Base-by-base conservation (phyloP, 2,329 filamentous ascomycete species). In the Hortaea werneckii region DNA sequence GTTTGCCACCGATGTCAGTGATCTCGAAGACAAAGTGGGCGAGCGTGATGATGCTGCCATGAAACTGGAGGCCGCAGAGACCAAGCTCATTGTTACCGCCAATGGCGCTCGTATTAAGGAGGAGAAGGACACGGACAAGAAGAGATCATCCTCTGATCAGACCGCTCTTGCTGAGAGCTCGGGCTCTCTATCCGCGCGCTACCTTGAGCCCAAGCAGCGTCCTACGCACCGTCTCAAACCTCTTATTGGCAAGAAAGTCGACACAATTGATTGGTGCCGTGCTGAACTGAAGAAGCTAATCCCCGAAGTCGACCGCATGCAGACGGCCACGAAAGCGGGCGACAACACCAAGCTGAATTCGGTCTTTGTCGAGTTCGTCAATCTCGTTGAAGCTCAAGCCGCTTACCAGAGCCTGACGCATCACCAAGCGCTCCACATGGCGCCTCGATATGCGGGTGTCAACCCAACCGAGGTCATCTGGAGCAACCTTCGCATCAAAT, bases 181-280 rank as follows among this genome's bases (percentile, higher is more conserved):
- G 46, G 83, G 83, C 52, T 76, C 76, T 47, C 70, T 87, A 34
- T 85, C 86, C 9, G 79, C 81, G 10, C 82, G 81, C 53, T 94
- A 85, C 81, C 70, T 95, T 35, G 74, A 80, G 11, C 69, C 73
- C 7, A 83, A 86, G 65, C 76, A 87, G 56, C 78, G 88, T 38
- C 88, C 88, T 1, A 81, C 83, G 1, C 88, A 95, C 61, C 79
- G 79, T 30, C 69, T 82, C 45, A 85, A 83, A 62, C 72, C 83
- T 40, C 73, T 85, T 40, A 77, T 89, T 54, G 85, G 88, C 54
- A 82, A 87, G 61, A 92, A 94, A 65, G 89, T 95, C 11, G 92
- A 98, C 67, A 92, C 88, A 0, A 95, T 98, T 64, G 80, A 90
- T 51, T 95, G 85, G 84, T 85, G 81, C 52, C 84, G 92, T 43